phyloP scores from a whole-genome alignment of 306 rosid genomes.

The Inga laurina region DNA sequence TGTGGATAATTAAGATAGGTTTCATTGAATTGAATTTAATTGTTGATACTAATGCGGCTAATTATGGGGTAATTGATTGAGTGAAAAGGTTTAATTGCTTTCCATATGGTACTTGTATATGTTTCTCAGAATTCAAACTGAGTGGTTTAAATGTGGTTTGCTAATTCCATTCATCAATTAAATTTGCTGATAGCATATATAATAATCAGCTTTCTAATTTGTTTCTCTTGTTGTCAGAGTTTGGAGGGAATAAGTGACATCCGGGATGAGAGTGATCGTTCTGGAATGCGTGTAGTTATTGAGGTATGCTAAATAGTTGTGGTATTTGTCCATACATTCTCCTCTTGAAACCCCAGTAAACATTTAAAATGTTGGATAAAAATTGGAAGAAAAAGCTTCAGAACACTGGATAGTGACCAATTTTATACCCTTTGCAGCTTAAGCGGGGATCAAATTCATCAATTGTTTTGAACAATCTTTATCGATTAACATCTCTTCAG shows the following conservation, averaged over 20 bases:
- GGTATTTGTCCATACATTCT: neutral
- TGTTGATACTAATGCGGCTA: neutral
- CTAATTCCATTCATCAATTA: neutral
- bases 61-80: neutral
- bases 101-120: neutral
- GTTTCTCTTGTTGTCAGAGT: constrained; percentile 50
- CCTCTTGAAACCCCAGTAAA: neutral
- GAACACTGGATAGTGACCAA: constrained; percentile 12
- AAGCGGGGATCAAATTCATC: constrained; percentile 90
- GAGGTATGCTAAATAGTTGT: constrained; percentile 57
- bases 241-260: constrained; percentile 91
- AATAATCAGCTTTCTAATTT: constrained; percentile 4
- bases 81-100: neutral
- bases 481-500: constrained; percentile 83
- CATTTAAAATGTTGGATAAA: neutral
- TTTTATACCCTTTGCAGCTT: constrained; percentile 58
- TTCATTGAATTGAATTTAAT: neutral
- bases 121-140: neutral
- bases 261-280: constrained; percentile 95
- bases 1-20: neutral
- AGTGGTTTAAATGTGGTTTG: neutral
- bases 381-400: neutral
- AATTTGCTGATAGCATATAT: constrained; percentile 15
- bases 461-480: constrained; percentile 84
- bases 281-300: constrained; percentile 96